Conservation (phyloP, 2,329 filamentous ascomycete species). For the Pseudogymnoascus sp. region DNA sequence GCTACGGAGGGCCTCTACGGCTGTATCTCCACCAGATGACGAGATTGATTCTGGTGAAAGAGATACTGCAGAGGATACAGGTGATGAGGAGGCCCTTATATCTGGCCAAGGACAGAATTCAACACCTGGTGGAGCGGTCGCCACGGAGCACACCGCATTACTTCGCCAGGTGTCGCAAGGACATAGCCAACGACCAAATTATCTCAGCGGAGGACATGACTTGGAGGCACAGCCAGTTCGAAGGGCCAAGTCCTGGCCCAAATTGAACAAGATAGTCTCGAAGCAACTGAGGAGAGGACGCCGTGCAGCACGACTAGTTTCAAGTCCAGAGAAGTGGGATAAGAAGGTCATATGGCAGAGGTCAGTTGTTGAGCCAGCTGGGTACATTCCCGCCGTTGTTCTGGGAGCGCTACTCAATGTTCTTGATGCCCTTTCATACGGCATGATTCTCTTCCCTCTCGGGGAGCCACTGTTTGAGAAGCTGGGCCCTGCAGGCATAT, state of each 20-base stretch:
- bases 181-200: slow-evolving; percentile 21
- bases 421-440: slow-evolving; percentile 89
- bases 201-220: slow-evolving; percentile 25
- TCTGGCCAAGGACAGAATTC: background rate
- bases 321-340: slow-evolving; percentile 66
- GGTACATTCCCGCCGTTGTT: slow-evolving; percentile 74
- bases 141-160: slow-evolving; percentile 25
- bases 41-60: slow-evolving; percentile 2
- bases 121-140: slow-evolving; percentile 2
- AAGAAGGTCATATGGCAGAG: slow-evolving; percentile 53
- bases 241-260: slow-evolving; percentile 21
- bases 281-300: slow-evolving; percentile 20
- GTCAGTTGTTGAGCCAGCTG: slow-evolving; percentile 56
- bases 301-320: slow-evolving; percentile 25
- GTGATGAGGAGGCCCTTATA: background rate
- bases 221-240: slow-evolving; percentile 22
- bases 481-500: slow-evolving; percentile 87
- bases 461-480: slow-evolving; percentile 77
- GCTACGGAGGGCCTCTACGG: slow-evolving; percentile 33
- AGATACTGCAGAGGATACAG: background rate
- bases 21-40: slow-evolving; percentile 15
- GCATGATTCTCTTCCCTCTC: slow-evolving; percentile 91
- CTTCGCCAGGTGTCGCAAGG: slow-evolving; percentile 16
- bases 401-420: slow-evolving; percentile 87
- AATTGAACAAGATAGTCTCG: slow-evolving; percentile 19